Evolutionary conservation across 2,329 filamentous ascomycete genomes (phyloP), one percentile per base, ranked within the genome.

Genomic region (Elsinoe ampelina): DNA sequence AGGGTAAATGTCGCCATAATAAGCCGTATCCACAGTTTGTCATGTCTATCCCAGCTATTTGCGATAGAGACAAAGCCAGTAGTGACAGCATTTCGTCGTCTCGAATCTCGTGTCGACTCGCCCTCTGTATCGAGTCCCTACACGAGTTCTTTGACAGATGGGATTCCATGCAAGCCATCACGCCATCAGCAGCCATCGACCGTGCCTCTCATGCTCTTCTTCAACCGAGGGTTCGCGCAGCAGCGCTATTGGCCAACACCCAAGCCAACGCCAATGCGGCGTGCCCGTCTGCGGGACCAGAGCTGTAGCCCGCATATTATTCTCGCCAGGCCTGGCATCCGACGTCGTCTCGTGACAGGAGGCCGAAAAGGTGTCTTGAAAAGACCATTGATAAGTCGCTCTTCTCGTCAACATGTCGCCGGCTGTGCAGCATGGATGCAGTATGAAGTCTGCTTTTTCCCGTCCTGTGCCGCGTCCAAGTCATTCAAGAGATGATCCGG

Each of bases 211-310:
- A 7, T 52, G 32, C 38, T n/a, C 12, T 13, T 34, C 19, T 15
- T 38, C n/a, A 35, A 39, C 48, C 48, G 34, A 39, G 19, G 15
- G 2, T 35, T 38, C n/a, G 35, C 19, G 34, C 26, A 13, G 19
- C 34, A 11, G 34, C 48, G 48, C 48, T 39, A 52, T 38, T 52
- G 34, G 48, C 48, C 38, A 11, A 52, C 48, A 35, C 35, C 32
- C 34, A 36, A 38, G 19, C 32, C 32, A 52, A 52, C 48, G 48
- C 48, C 48, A 39, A 52, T 50, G 26, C 45, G 26, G 11, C 45
- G 19, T 26, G 13, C 26, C 19, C 26, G 41, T 45, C 41, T 30
- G 5, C 38, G 3, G 22, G 22, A 41, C 38, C 38, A 41, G 38
- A 41, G 5, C n/a, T 11, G n/a, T n/a, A 41, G 38, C n/a, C n/a